Evolutionary conservation across 805 yeast species (phyloP).

Genomic region (Candida xiaguanensis): DNA sequence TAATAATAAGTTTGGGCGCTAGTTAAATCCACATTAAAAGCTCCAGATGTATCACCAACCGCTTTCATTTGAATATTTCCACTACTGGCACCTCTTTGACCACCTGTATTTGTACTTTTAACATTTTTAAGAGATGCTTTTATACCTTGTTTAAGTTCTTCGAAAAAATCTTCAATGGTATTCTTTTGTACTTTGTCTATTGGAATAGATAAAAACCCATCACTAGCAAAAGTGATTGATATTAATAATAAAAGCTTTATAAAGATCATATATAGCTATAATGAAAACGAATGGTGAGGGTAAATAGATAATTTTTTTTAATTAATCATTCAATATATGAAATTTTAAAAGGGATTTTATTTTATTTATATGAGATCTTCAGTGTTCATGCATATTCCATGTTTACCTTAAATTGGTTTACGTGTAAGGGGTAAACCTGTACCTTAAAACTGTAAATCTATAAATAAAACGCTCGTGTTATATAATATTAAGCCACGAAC

Average conservation of each 20-base stretch:
- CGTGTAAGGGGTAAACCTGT: slow-evolving; percentile 1
- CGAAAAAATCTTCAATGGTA: background rate
- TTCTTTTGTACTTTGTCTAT: slow-evolving; percentile 4
- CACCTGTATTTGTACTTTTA: background rate
- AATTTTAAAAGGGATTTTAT: background rate
- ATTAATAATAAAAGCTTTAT: background rate
- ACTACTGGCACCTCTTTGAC: background rate
- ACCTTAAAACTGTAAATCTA: slow-evolving; percentile 2
- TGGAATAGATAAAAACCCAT: slow-evolving; percentile 3
- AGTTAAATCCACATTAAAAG: slow-evolving; percentile 3
- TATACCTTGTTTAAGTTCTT: too few relatives aligned
- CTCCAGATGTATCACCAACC: slow-evolving; percentile 2
- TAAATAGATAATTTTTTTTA: too few relatives aligned
- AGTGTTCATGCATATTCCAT: slow-evolving; percentile 3
- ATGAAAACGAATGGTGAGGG: too few relatives aligned
- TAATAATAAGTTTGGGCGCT: slow-evolving; percentile 15
- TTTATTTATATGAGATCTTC: background rate
- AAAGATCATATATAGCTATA: background rate
- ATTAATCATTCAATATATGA: background rate
- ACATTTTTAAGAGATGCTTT: too few relatives aligned
- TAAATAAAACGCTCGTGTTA: background rate
- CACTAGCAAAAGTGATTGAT: background rate
- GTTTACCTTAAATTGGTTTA: background rate
- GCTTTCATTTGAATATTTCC: background rate
- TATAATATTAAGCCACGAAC: background rate